Evolutionary conservation across 2,329 filamentous ascomycete species (phyloP).

Genomic region (Eutypella sp.): DNA sequence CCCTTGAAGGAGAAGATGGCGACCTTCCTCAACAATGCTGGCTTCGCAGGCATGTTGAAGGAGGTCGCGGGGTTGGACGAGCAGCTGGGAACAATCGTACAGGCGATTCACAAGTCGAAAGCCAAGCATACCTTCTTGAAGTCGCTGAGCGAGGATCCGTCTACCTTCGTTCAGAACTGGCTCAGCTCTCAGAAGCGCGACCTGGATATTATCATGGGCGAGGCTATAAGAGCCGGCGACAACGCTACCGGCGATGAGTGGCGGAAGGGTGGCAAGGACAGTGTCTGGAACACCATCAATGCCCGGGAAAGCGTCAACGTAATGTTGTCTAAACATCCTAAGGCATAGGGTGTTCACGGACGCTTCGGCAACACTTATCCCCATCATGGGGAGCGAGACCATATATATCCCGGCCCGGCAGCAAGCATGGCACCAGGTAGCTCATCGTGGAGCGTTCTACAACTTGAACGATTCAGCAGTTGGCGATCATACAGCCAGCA

Average conservation of each 20-base stretch:
- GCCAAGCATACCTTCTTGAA: constrained; percentile 87
- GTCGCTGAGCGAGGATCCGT: constrained; percentile 73
- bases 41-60: constrained; percentile 67
- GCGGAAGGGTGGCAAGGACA: constrained; percentile 53
- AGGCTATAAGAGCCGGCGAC: constrained; percentile 62
- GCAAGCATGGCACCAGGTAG: too few relatives aligned
- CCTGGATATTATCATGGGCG: constrained; percentile 80
- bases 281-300: constrained; percentile 53
- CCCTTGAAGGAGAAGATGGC: constrained; percentile 66
- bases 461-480: not conserved
- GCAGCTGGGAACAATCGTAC: constrained; percentile 75
- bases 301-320: constrained; percentile 60
- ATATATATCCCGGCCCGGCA: not conserved
- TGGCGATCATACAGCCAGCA: not conserved
- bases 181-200: constrained; percentile 87
- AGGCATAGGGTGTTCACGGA: not conserved
- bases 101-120: constrained; percentile 78
- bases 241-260: constrained; percentile 60
- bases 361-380: not conserved
- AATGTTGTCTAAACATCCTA: constrained; percentile 49
- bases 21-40: constrained; percentile 62
- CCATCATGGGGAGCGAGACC: not conserved
- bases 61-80: constrained; percentile 77
- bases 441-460: too few relatives aligned
- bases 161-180: constrained; percentile 81